Percentiles rank a stretch among this genome's conserved stretches.
phyloP scores from a whole-genome alignment of 1,139 yeast species.

The Kodamaea suecica region DNA sequence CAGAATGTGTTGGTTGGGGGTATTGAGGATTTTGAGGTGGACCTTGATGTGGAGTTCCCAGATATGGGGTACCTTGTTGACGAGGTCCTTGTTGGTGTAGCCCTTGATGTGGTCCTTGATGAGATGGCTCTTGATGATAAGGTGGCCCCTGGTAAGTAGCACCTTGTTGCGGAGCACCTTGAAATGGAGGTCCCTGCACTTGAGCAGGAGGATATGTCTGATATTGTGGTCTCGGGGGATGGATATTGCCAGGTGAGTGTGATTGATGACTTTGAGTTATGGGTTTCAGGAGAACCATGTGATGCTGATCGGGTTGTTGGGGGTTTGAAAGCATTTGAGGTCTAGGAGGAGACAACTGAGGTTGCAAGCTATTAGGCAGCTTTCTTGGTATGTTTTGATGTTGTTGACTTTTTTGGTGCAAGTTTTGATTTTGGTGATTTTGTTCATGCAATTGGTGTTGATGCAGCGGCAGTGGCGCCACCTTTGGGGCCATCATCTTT shows the following conservation, averaged over 20 bases:
- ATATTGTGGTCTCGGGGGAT: constrained; percentile 4
- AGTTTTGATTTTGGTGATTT: too few relatives aligned
- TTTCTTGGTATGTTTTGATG: too few relatives aligned
- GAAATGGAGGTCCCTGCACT: constrained; percentile 1
- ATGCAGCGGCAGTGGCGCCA: not conserved
- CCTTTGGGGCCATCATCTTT: not conserved
- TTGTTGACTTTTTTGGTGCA: not conserved
- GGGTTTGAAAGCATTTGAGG: constrained; percentile 1
- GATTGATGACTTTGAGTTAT: constrained; percentile 5
- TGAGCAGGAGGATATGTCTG: constrained; percentile 5
- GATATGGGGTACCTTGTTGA: not conserved
- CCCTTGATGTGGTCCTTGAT: constrained; percentile 5
- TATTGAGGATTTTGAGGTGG: constrained; percentile 9
- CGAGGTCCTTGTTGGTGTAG: constrained; percentile 2
- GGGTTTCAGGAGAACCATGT: constrained; percentile 4
- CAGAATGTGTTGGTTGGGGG: constrained; percentile 8
- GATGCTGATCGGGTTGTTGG: constrained; percentile 4
- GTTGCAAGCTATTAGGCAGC: not conserved
- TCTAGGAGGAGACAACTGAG: constrained; percentile 3
- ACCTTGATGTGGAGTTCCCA: constrained; percentile 8
- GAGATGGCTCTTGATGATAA: constrained; percentile 3
- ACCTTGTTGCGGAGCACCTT: constrained; percentile 5
- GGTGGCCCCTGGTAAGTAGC: constrained; percentile 10
- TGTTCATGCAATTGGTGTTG: too few relatives aligned
- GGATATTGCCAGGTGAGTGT: constrained; percentile 8